Base-by-base conservation (phyloP, 768 basidiomycete species). In the Kwoniella dendrophila region DNA sequence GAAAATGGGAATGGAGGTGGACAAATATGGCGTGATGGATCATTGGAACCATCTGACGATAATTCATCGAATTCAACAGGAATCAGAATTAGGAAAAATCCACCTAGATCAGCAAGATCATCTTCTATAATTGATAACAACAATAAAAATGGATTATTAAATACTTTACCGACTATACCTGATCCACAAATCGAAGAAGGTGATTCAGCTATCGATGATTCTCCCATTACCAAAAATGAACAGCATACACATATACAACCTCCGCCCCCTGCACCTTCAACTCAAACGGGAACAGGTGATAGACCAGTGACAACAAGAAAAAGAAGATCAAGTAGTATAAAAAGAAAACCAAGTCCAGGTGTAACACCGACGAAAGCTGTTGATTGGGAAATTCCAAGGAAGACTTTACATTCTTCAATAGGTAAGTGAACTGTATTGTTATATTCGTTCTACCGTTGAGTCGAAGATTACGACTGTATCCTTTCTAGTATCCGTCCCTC, bases 341-440 rank as follows among this genome's bases (percentile, higher is more conserved):
- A 71, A 58, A 55, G 70, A 40, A 73, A 76, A 49, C 59, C 63
- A 1, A 72, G 66, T 56, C 72, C 72, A 0, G 74, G 72, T 3
- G 72, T 70, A 7, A 67, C 63, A 12, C 72, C 74, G 22, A 67
- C 58, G 22, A 82, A 72, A 43, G 73, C 58, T 26, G 73, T 90
- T 30, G 89, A 93, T 79, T 92, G 88, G 87, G 93, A 96, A 79
- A 87, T 96, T 51, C 93, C 93, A 0, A 81, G 93, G 66, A 96
- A 96, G 79, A 79, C 85, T 10, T 77, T 96, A 44, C 93, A 96
- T 78, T 88, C 89, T 12, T 90, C 89, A 3, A 95, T 95, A 63
- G 92, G 92, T 90, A 40, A 30, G 87, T 83, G n/a, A n/a, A n/a
- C n/a, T n/a, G 12, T 6, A 16, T 26, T 38, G 18, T 38, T 18